Base-by-base conservation (phyloP, 495 filamentous ascomycete species). In the Cercophora newfieldiana region DNA sequence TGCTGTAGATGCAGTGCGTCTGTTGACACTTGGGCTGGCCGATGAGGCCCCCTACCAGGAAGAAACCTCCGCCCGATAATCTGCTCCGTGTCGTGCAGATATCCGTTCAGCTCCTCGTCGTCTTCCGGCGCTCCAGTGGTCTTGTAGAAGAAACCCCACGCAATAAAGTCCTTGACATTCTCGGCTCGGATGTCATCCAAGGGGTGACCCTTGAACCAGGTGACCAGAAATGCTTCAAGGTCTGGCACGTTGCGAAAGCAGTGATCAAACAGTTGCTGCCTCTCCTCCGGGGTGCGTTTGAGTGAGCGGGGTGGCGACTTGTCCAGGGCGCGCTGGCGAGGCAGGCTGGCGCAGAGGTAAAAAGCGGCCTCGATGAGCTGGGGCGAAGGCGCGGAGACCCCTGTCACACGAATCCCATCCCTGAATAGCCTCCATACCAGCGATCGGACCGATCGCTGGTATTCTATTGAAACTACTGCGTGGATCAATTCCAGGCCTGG, bases 231-330 rank as follows among this genome's bases (percentile, higher is more conserved):
- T 6, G 21, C 21, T n/a, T 51, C 48, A 16, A 51, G 48, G 48
- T 51, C 48, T 51, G 48, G 48, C 18, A 51, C 48, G 21, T 51
- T 51, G 48, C 18, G 48, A 51, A 51, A 51, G 48, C 48, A 51
- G 48, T 51, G 48, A 16, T 51, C 18, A 24, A 51, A 51, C 21
- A 51, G 48, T 19, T 51, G 5, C 18, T 16, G 48, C 18, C 48
- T n/a, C 18, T 51, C 48, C 21, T 51, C 48, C 21, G 5, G 48
- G 48, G 6, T 51, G 48, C 48, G 21, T 12, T 51, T 4, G 48
- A 51, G 48, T 24, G 48, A 51, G 16, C 48, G 48, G 18, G 48
- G 21, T n/a, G 48, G 6, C 48, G 48, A 51, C 48, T 51, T 51
- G 48, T 51, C 48, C 5, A 51, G 48, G 18, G 18, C 18, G 18